Base-by-base conservation (phyloP, 208 protist species). In the Kentomonas sorsogonicus region DNA sequence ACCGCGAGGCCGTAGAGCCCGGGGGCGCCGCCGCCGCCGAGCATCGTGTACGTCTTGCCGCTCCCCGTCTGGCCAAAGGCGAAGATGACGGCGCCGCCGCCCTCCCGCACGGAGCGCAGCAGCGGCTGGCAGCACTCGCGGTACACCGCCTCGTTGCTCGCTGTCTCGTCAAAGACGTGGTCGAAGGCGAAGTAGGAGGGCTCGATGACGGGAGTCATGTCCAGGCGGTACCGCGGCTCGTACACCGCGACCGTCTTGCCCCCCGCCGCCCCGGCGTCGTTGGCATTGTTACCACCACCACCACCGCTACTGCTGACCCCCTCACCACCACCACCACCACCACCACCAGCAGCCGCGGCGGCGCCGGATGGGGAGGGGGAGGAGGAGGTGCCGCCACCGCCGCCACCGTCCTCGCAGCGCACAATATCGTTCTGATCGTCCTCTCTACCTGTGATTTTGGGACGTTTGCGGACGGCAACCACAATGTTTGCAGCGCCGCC, bases 1-100 rank as follows among this genome's bases (percentile, higher is more conserved):
- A 94, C 83, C 11, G 94, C 93, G 27, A 97, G 76, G 31, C 87
- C 79, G 74, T 98, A 98, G 1, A 98, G 60, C 18, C 96, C 95
- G 0, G 70, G 72, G 11, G 44, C 54, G 34, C 57, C 62, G 18
- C 58, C 62, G n/a, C 50, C 57, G 15, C 93, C 91, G 4, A 94
- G 69, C 88, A 96, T 97, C 43, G 82, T 93, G 74, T 79, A 77
- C 50, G 73, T 96, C 76, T 98, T 98, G 27, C 96, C 96, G 40
- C 88, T 93, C 39, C 93, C 94, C 10, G 96, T 98, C 67, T 98
- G 96, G 4, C 97, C 97, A 83, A 97, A 98, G 18, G 95, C 94
- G 60, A 98, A 98, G 23, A 91, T 54, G 29, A 88, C 74, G 9
- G 77, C 82, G n/a, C 77, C 65, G 16, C 72, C 74, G 29, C 88